These are phyloP conservation scores for Cucurbita ficifolia DNA, from an alignment of 306 rosid genomes.

Conservation along the genomic window DNA sequence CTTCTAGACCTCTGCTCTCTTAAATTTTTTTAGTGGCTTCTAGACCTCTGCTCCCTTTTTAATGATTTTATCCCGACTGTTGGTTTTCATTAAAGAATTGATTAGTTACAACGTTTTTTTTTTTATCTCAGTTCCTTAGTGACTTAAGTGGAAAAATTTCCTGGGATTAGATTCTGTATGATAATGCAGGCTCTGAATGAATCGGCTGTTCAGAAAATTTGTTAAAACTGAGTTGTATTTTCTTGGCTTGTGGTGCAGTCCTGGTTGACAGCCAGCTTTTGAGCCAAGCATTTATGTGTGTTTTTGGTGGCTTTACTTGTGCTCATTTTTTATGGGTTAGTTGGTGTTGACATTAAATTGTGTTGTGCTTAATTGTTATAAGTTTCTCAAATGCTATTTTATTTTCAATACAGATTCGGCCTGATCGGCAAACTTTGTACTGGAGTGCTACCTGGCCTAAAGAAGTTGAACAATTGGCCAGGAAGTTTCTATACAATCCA, in stretches of 20 bases:
- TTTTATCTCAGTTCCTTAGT: background rate
- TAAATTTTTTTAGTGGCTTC: background rate
- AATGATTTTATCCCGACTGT: background rate
- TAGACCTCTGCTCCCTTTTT: too few species aligned
- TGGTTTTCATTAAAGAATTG: background rate
- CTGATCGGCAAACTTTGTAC: slow-evolving; percentile 86
- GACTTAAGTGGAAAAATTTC: background rate
- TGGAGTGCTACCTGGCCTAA: slow-evolving; percentile 99
- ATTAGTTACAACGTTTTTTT: background rate
- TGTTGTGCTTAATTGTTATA: background rate
- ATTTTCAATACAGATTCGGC: slow-evolving; percentile 50
- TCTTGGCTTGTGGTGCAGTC: slow-evolving; percentile 5
- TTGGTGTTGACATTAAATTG: background rate
- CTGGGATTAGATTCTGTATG: background rate
- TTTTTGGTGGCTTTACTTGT: background rate
- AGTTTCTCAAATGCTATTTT: slow-evolving; percentile 2
- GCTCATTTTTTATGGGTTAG: slow-evolving; percentile 2
- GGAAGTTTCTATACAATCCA: slow-evolving; percentile 79
- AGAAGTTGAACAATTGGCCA: slow-evolving; percentile 86
- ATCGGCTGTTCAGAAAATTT: background rate
- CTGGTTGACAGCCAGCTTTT: background rate
- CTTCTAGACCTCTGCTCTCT: background rate
- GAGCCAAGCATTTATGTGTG: slow-evolving; percentile 1
- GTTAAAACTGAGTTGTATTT: background rate
- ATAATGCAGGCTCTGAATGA: background rate